These are phyloP conservation scores for Pichia deserticola DNA, from an alignment of 805 yeast species.

Conservation along the genomic window DNA sequence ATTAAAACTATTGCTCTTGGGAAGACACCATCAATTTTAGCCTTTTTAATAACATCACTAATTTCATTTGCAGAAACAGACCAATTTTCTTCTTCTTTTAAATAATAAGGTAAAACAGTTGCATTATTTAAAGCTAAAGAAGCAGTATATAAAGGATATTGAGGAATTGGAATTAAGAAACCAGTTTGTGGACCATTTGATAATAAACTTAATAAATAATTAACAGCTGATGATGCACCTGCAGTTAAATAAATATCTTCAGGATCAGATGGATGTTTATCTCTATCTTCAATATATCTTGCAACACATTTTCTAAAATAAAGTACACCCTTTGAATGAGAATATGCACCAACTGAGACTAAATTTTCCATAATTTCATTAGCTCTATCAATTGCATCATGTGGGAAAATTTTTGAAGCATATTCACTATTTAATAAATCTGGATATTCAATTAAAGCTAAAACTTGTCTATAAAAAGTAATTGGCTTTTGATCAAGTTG, in stretches of 20 bases:
- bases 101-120: conserved; percentile 75
- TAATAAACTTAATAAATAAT: conserved; percentile 63
- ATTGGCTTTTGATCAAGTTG: conserved; percentile 91
- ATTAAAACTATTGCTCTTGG: conserved; percentile 84
- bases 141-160: conserved; percentile 97
- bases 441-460: conserved; percentile 83
- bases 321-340: conserved; percentile 83
- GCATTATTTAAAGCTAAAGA: conserved; percentile 78
- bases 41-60: conserved; percentile 42
- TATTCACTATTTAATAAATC: conserved; percentile 39
- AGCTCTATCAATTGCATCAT: conserved; percentile 74
- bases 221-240: conserved; percentile 96
- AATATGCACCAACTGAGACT: conserved; percentile 91
- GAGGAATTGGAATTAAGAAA: conserved; percentile 93
- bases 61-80: conserved; percentile 66
- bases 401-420: conserved; percentile 36
- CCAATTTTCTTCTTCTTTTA: conserved; percentile 81
- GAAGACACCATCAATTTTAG: conserved; percentile 43
- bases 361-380: conserved; percentile 47
- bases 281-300: conserved; percentile 68
- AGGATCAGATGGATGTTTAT: conserved; percentile 61
- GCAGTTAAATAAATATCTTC: conserved; percentile 76
- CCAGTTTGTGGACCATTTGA: conserved; percentile 65
- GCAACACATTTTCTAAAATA: conserved; percentile 74
- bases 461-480: conserved; percentile 90